These are phyloP conservation scores for Fusarium torulosum DNA, from an alignment of 2,329 filamentous ascomycete species.

Conservation along the genomic window DNA sequence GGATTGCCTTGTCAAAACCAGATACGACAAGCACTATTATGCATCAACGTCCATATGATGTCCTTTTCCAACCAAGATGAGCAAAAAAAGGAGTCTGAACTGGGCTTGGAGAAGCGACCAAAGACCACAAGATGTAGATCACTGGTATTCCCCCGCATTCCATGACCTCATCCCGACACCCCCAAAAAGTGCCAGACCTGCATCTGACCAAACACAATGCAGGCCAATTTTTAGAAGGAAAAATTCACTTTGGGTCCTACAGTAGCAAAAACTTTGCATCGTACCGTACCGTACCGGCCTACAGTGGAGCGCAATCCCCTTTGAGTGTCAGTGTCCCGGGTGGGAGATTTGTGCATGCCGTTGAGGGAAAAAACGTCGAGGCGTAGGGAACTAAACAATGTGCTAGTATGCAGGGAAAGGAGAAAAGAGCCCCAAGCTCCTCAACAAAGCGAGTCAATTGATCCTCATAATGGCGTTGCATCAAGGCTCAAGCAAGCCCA, in stretches of 20 bases:
- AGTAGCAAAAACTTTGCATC: constrained; percentile 30
- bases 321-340: neutral
- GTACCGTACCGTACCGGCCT: neutral
- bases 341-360: constrained; percentile 31
- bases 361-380: constrained; percentile 35
- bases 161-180: constrained; percentile 52
- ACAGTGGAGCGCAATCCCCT: constrained; percentile 3
- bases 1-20: neutral
- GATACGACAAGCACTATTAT: constrained; percentile 1
- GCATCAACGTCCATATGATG: constrained; percentile 11
- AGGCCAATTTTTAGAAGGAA: constrained; percentile 15
- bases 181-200: constrained; percentile 44
- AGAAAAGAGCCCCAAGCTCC: constrained; percentile 26
- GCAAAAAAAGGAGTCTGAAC: constrained; percentile 21
- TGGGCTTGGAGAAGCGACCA: constrained; percentile 14
- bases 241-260: constrained; percentile 19
- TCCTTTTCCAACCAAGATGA: constrained; percentile 16
- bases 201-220: constrained; percentile 41
- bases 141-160: constrained; percentile 51
- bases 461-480: constrained; percentile 31
- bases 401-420: constrained; percentile 7
- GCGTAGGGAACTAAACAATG: constrained; percentile 14
- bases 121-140: constrained; percentile 32
- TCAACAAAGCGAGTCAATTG: constrained; percentile 35
- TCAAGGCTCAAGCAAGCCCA: constrained; percentile 4